phyloP scores from a whole-genome alignment of 225 moss, liverwort and hornwort species.

The Pseudisothecium myosuroides region DNA sequence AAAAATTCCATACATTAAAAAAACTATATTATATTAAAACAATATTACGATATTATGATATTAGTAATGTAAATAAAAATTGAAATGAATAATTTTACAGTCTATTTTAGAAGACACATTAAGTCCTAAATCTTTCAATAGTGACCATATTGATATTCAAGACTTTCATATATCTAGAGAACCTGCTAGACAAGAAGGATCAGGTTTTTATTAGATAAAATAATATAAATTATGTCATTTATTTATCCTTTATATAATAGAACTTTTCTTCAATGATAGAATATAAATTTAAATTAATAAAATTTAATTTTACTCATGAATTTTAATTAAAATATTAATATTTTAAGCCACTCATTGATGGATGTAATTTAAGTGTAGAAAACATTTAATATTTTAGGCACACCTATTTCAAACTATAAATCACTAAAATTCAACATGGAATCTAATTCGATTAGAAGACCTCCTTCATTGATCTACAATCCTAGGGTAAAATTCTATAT shows the following conservation, averaged over 20 bases:
- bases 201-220: neutral
- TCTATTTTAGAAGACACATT: neutral
- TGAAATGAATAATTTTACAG: neutral
- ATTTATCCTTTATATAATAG: fast-evolving
- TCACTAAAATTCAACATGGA: neutral
- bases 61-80: neutral
- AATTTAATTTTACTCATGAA: too few species aligned
- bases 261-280: too few species aligned
- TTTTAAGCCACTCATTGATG: neutral
- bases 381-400: neutral
- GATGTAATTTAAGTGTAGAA: neutral
- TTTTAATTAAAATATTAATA: too few species aligned
- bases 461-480: neutral
- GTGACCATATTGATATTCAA: neutral
- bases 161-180: neutral
- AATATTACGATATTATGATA: neutral
- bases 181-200: neutral
- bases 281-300: neutral
- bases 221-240: neutral
- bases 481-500: neutral
- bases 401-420: neutral
- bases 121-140: neutral
- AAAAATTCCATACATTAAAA: too few species aligned
- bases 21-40: neutral
- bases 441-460: neutral